Base-by-base conservation (phyloP, 306 rosid species). In the Senna siamea region DNA sequence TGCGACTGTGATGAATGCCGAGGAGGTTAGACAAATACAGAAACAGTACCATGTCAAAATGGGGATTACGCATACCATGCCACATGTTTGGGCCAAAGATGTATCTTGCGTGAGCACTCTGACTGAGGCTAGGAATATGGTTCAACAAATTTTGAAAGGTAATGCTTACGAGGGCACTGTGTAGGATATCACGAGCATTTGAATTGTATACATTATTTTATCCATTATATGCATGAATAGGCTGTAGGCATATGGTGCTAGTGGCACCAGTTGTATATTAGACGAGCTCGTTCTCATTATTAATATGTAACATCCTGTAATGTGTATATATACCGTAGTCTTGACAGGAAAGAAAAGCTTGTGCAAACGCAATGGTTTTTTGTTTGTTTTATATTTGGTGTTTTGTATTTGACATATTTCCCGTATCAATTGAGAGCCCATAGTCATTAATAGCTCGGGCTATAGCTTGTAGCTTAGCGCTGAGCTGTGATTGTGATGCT, bases 61-160 rank as follows among this genome's bases (percentile, higher is more conserved):
- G 67, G 83, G 70, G 77, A 80, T 43, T 67, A 30, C 57, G 80
- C 81, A 57, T 70, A 30, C 70, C 79, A 75, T 82, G 83, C 83
- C 47, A 73, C 66, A 85, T 26, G 62, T 94, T 67, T 87, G 95
- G 95, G 95, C 88, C 53, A 65, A 60, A 26, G 90, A 91, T 69
- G 87, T 91, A 69, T 72, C 75, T 66, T 40, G 66, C 77, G 60
- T 81, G 4, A 62, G 69, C 69, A 58, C 79, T 50, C 87, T 80
- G 30, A 47, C 74, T 5, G 92, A 85, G 58, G 94, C 90, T 8
- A 94, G 89, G 74, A 82, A 80, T 68, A 60, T 84, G 66, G 61
- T 86, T 68, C 87, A 80, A 66, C 82, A 85, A 75, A 87, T 60
- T 22, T 72, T 55, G 70, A 53, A 35, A 53, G 80, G 65, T 80